Conservation (phyloP, 2,329 filamentous ascomycete species). For the Sarocladium brachiariae region DNA sequence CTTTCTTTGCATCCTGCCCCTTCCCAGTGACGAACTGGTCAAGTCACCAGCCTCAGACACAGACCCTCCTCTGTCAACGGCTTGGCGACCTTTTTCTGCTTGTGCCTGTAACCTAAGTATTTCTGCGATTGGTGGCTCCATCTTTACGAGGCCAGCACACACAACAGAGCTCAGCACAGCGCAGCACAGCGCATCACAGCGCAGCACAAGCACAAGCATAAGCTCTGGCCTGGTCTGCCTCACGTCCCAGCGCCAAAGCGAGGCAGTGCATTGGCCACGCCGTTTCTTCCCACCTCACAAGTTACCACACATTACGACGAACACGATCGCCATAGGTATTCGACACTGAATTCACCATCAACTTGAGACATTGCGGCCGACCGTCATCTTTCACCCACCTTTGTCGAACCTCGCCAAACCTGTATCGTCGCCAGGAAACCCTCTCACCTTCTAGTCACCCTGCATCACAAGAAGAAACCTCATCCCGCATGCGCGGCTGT, state of each 20-base stretch:
- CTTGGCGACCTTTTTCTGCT: neutral
- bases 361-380: neutral
- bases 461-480: neutral
- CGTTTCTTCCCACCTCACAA: slow-evolving; percentile 5
- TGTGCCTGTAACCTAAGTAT: too few species aligned
- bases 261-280: slow-evolving; percentile 8
- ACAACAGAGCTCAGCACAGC: too few species aligned
- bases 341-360: neutral
- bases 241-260: slow-evolving; percentile 5
- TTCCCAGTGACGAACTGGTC: neutral
- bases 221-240: too few species aligned
- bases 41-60: neutral
- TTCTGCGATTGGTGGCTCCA: too few species aligned
- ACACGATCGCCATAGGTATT: neutral
- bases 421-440: neutral
- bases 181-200: too few species aligned
- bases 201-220: neutral
- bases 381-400: neutral
- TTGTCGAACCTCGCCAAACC: neutral
- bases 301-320: slow-evolving; percentile 4
- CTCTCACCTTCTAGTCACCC: neutral
- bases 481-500: slow-evolving; percentile 27
- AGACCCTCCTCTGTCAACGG: slow-evolving; percentile 3
- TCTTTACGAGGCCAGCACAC: too few species aligned
- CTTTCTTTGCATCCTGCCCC: too few species aligned